Base-by-base conservation (phyloP, 1,284 basidiomycete genomes). In the Cerioporus squamosus region DNA sequence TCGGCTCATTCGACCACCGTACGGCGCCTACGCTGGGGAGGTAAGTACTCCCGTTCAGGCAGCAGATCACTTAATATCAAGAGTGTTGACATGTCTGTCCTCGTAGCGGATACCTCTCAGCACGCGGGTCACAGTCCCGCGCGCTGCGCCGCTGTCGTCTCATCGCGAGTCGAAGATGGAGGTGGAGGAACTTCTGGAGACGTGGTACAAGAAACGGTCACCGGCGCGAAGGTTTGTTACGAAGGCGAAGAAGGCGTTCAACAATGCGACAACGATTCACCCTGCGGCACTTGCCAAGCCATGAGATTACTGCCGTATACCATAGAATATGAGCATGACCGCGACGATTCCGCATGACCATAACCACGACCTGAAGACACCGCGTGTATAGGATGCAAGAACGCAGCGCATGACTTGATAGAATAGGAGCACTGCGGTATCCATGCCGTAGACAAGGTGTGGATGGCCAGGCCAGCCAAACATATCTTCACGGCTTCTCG, bases 21-120 rank as follows among this genome's bases (percentile, higher is more conserved):
- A 55, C 15, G 58, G 58, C 24, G 53, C 47, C 36, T 60, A 53
- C 29, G 45, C 51, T 15, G 53, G 58, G 23, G 58, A 60, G 58
- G 58, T 55, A 51, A 24, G 58, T 50, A 44, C 18, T 5, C 5
- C 33, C 33, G 9, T 36, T 14, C 12, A 14, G 5, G 33, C 29
- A n/a, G n/a, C n/a, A n/a, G n/a, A n/a, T n/a, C n/a, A n/a, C n/a
- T n/a, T n/a, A n/a, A n/a, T n/a, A n/a, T n/a, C n/a, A n/a, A n/a
- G n/a, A n/a, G n/a, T n/a, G n/a, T n/a, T n/a, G n/a, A n/a, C n/a
- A n/a, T n/a, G n/a, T n/a, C n/a, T n/a, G n/a, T n/a, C n/a, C n/a
- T 7, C 31, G 33, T 31, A 48, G 55, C 49, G 49, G 18, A 40
- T 57, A 14, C 55, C 55, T 5, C 51, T 56, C 36, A 49, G 51